phyloP scores from a whole-genome alignment of 2,329 filamentous ascomycete species.

The Aspergillus eucalypticola region DNA sequence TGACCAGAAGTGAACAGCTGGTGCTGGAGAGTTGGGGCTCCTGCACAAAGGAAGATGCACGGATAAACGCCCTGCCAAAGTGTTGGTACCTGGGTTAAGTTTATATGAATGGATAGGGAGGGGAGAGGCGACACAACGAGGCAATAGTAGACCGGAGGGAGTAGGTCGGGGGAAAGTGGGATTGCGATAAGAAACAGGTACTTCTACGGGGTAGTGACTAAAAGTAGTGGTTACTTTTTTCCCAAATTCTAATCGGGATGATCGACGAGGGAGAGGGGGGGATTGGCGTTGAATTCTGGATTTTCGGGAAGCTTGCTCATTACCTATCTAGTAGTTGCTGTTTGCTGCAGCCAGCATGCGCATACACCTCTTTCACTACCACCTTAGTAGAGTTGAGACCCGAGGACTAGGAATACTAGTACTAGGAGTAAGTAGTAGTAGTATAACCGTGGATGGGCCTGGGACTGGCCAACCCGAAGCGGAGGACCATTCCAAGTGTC shows the following conservation, averaged over 20 bases:
- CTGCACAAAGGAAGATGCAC: neutral
- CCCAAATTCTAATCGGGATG: conserved; percentile 7
- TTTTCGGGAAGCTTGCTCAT: conserved; percentile 10
- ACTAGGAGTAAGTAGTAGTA: conserved; percentile 9
- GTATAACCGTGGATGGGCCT: neutral
- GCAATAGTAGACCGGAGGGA: neutral
- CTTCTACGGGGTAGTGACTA: neutral
- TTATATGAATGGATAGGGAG: neutral
- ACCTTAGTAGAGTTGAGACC: too few species aligned
- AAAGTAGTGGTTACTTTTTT: neutral
- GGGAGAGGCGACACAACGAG: neutral
- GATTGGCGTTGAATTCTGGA: conserved; percentile 12
- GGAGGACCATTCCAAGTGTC: conserved; percentile 28
- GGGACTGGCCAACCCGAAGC: neutral
- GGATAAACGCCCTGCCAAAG: neutral
- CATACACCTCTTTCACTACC: neutral
- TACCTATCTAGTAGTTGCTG: neutral
- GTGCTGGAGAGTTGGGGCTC: neutral
- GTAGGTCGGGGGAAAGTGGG: neutral
- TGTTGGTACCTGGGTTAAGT: neutral
- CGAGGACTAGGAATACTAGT: too few species aligned
- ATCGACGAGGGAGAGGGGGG: conserved; percentile 13
- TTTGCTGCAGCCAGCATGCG: neutral
- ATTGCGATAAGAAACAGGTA: neutral
- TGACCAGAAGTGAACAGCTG: neutral